Base-by-base conservation (phyloP, 768 basidiomycete genomes). In the Paxillus ammoniavirescens region DNA sequence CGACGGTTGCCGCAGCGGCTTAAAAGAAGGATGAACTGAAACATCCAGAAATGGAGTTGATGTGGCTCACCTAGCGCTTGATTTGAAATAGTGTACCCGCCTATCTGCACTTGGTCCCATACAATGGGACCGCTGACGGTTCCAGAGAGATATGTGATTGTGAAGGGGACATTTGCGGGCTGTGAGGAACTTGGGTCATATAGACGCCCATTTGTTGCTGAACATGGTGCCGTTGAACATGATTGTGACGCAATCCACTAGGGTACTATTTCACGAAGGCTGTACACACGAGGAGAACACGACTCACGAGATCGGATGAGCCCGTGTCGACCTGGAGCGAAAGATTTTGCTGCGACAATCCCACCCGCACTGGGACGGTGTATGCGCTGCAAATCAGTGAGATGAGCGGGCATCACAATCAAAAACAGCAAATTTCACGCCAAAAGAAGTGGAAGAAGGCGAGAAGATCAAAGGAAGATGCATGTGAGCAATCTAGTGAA, bases 281-380 rank as follows among this genome's bases (percentile, higher is more conserved):
- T 14, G 8, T 17, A 42, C 37, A n/a, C 9, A 21, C 50, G 35
- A 43, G 38, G 30, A 56, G 48, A n/a, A 31, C 31, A 31, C 8
- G 30, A 73, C 82, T 60, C 53, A 90, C 89, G 23, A 90, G 74
- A 71, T 93, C 90, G 0, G 88, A 88, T 0, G 91, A 91, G 28
- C 91, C 91, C 0, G 87, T 89, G 61, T 93, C 90, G 36, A 92
- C 78, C 63, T 91, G 89, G 2, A 91, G 70, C 6, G 79, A 82
- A 21, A 87, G 69, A 21, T 75, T 77, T 51, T 86, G 78, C 31
- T 63, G 63, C 8, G 64, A 68, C 7, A 66, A 49, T 10, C 89
- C 88, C 21, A 89, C 72, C 17, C 62, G 68, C 5, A 87, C 72
- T 4, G 82, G 75, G n/a, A 89, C 67, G 2, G 83, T 83, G 64